Evolutionary conservation across 2,329 filamentous ascomycete genomes (phyloP), one percentile per base, ranked within the genome.

Genomic region (Colletotrichum sojae): DNA sequence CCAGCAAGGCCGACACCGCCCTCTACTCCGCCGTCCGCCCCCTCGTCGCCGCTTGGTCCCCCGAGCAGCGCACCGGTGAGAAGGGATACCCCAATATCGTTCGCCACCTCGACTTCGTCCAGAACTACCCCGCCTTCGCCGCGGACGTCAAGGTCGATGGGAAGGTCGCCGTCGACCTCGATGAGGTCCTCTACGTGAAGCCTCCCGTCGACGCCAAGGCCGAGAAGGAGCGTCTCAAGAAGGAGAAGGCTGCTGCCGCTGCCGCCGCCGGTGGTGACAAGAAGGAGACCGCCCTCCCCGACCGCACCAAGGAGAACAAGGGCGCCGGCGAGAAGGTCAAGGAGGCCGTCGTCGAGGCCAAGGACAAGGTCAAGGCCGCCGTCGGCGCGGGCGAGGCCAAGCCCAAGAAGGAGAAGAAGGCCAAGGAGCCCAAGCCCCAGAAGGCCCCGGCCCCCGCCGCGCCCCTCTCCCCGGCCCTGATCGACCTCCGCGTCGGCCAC

Each of bases 221-320:
- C 65, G 95, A 98, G 87, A 98, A 98, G 86, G 95, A 98, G 87
- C 90, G 92, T 55, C 89, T 95, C 82, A 98, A 97, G 91, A 97
- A 97, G 86, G 94, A 97, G 84, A 97, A 97, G 87, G 93, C 92
- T 36, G 90, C 88, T 2, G 87, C 87, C 1, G 88, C 86, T 48
- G 86, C 83, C 62, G 82, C 80, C 18, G 83, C 80, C 6, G 84
- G 82, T 27, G 84, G 82, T 51, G 82, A 78, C 48, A 83, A 83
- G 45, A 43, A 61, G 61, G 79, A 84, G 65, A 83, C 85, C 63
- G 82, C 83, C 2, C 78, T 91, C 39, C 85, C 84, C 48, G 89
- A 91, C 75, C 86, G 88, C 67, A 89, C 88, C 74, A 91, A 90
- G 82, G 86, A 90, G 82, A 86, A 86, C 57, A 85, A 88, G 76